phyloP scores from a whole-genome alignment of 768 basidiomycete species.

The Suillus brevipes region DNA sequence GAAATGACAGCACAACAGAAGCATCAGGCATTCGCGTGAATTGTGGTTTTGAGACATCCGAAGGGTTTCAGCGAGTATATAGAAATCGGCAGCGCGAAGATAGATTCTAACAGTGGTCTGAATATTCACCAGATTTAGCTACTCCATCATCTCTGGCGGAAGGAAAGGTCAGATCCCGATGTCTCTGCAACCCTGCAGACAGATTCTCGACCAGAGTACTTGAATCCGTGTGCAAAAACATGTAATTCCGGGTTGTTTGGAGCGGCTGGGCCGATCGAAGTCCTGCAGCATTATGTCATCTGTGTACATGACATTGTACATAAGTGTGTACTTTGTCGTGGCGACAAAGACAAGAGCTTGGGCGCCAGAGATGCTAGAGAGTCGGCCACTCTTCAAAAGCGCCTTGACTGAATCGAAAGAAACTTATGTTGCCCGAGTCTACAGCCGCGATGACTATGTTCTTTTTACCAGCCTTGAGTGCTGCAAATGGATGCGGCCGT shows the following conservation, averaged over 20 bases:
- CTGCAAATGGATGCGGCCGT: constrained; percentile 71
- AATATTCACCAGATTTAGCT: background rate
- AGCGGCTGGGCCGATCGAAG: background rate
- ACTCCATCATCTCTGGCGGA: background rate
- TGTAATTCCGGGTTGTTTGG: background rate
- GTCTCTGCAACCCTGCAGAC: background rate
- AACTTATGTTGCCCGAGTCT: constrained; percentile 83
- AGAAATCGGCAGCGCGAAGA: background rate
- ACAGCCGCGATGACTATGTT: constrained; percentile 84
- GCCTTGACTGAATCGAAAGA: constrained; percentile 86
- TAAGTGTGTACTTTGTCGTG: background rate
- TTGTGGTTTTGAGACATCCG: background rate
- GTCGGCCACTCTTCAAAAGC: constrained; percentile 82
- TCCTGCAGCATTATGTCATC: background rate
- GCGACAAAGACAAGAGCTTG: background rate
- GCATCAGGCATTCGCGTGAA: background rate
- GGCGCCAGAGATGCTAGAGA: background rate
- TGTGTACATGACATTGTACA: background rate
- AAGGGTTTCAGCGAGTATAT: background rate
- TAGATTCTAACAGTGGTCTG: background rate
- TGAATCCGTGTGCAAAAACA: background rate
- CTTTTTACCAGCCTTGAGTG: constrained; percentile 82
- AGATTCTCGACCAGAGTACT: background rate
- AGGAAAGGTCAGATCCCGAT: background rate
- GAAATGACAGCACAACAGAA: background rate